These are phyloP conservation scores for Penicillium sp. DNA, from an alignment of 2,329 filamentous ascomycete species.

Conservation along the genomic window DNA sequence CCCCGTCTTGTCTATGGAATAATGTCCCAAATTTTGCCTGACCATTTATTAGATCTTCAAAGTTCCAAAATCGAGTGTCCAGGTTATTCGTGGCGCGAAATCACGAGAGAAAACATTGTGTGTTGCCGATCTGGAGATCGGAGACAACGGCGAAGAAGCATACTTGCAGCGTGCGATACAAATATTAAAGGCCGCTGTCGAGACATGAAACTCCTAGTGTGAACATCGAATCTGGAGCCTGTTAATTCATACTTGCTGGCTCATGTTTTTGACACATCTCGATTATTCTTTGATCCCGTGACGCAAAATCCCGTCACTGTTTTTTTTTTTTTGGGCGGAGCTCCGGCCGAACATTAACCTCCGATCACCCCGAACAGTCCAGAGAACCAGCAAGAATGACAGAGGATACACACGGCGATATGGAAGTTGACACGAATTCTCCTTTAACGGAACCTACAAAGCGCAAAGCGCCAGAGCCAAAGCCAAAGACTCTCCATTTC, in stretches of 20 bases:
- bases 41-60: constrained; percentile 51
- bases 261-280: background rate
- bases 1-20: background rate
- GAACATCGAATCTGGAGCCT: background rate
- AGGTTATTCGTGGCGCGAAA: constrained; percentile 63
- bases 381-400: constrained; percentile 4
- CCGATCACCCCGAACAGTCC: background rate
- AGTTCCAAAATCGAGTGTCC: constrained; percentile 63
- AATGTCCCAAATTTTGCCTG: background rate
- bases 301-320: constrained; percentile 16
- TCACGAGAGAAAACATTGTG: constrained; percentile 63
- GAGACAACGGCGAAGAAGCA: constrained; percentile 32
- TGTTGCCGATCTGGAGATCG: constrained; percentile 31
- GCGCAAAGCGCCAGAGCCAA: constrained; percentile 28
- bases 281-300: constrained; percentile 17
- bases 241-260: background rate
- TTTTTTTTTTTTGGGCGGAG: constrained; percentile 6
- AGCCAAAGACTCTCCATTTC: constrained; percentile 31
- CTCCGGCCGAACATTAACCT: constrained; percentile 3
- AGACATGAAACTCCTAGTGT: constrained; percentile 1
- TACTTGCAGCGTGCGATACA: constrained; percentile 26
- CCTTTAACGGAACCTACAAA: constrained; percentile 17
- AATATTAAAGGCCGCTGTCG: constrained; percentile 22
- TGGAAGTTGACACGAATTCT: background rate
- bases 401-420: background rate